A percentile compares a stretch with the other conserved stretches of the same genome.
Evolutionary conservation across 257 asterid genomes (phyloP).

Genomic region (Petunia secreta): DNA sequence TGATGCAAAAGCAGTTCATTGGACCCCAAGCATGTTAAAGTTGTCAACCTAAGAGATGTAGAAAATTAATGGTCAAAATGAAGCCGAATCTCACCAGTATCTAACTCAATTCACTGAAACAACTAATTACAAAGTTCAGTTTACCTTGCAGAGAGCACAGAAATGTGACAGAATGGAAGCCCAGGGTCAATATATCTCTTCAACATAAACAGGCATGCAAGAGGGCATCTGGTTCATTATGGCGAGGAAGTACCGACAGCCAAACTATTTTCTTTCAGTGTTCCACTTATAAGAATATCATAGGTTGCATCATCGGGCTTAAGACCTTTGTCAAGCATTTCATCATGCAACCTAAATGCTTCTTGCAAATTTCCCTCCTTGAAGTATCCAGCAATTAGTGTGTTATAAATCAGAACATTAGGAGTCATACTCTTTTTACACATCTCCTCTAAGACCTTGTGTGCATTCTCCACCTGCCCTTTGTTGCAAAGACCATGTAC

Average conservation of each 20-base stretch:
- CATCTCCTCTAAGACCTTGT: slow-evolving; percentile 68
- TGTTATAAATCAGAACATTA: slow-evolving; percentile 60
- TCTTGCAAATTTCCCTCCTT: slow-evolving; percentile 76
- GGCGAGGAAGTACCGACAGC: slow-evolving; percentile 35
- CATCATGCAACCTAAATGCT: slow-evolving; percentile 82
- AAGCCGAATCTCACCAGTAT: background rate
- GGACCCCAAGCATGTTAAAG: slow-evolving; percentile 7
- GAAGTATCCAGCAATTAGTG: slow-evolving; percentile 68
- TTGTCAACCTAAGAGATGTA: background rate
- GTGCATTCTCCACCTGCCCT: slow-evolving; percentile 69
- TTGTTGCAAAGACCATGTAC: slow-evolving; percentile 76
- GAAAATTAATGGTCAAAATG: background rate
- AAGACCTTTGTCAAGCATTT: slow-evolving; percentile 83
- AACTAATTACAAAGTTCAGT: slow-evolving; percentile 16
- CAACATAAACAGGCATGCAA: background rate
- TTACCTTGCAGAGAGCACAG: slow-evolving; percentile 14
- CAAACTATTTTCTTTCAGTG: slow-evolving; percentile 32
- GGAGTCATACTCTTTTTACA: slow-evolving; percentile 51
- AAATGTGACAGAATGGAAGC: background rate
- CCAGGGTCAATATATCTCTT: background rate
- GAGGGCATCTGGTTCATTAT: slow-evolving; percentile 17
- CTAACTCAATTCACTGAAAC: background rate
- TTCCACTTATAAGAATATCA: slow-evolving; percentile 64
- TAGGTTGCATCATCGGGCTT: slow-evolving; percentile 60
- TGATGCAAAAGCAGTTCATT: background rate